Base-by-base conservation (phyloP, 2,329 filamentous ascomycete genomes). In the Immersiporthe knoxdaviesiana region DNA sequence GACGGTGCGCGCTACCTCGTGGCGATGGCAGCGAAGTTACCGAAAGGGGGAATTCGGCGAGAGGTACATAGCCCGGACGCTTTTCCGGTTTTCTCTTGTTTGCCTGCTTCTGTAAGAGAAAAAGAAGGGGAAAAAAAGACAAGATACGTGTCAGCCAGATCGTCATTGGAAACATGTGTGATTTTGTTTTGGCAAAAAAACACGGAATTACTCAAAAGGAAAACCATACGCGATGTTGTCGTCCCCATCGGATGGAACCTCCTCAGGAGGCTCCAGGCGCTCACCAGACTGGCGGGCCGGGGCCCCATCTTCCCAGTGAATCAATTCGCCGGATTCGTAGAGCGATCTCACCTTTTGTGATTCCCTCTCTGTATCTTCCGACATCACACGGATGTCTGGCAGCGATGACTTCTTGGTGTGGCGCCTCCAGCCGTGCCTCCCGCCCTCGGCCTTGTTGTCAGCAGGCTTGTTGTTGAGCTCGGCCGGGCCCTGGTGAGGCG, bases 301-400 rank as follows among this genome's bases (percentile, higher is more conserved):
- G 71, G 78, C 81, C 72, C 84, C 84, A 76, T 86, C 83, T 78
- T 86, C 84, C 83, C 83, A 85, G 72, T 79, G 80, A 79, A 84
- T 78, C 78, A 78, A 79, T 77, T 86, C 85, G 80, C 83, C 83
- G 76, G 82, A 82, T 81, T 85, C 83, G 83, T 89, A 89, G 80
- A 89, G 86, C 80, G 86, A 88, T 84, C 87, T 88, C 84, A 89
- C 87, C 84, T 88, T 88, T 85, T 86, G 85, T 81, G 87, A 89
- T 81, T 89, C 87, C 81, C 84, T 85, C 82, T 88, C 86, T 75
- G 84, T 78, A 74, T 88, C 85, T 77, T 81, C 80, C 74, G 85
- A 81, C 77, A 87, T 80, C 75, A 88, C 78, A 73, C 82, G 83
- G 74, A 87, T 85, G 77, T 82, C 83, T 72, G 85, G 84, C 67